phyloP scores from a whole-genome alignment of 345 rosid genomes.

The Eucalyptus erythrocorys region DNA sequence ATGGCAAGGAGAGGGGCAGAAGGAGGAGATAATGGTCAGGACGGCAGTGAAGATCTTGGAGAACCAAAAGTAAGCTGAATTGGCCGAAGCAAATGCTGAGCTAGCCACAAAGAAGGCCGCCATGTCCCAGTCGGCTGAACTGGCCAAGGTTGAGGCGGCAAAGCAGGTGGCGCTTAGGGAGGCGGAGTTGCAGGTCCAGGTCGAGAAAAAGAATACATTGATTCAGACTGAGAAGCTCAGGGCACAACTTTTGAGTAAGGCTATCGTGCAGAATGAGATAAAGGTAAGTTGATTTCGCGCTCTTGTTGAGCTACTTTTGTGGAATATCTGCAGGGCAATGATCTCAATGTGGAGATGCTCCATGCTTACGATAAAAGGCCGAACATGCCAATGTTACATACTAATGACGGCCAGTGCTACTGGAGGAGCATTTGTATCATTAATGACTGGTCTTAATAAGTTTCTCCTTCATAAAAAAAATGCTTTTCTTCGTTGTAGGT shows the following conservation, averaged over 20 bases:
- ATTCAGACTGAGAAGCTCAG: conserved; percentile 58
- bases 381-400: no score
- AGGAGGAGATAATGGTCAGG: conserved; percentile 54
- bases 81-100: conserved; percentile 56
- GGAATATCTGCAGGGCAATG: no score
- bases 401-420: no score
- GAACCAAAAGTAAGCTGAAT: conserved; percentile 62
- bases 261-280: conserved; percentile 69
- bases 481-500: neutral
- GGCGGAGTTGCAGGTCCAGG: conserved; percentile 61
- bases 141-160: conserved; percentile 63
- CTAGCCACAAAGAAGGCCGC: conserved; percentile 64
- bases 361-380: no score
- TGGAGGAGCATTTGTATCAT: no score
- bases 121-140: conserved; percentile 40
- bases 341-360: no score
- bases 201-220: conserved; percentile 59
- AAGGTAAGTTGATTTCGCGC: conserved; percentile 15
- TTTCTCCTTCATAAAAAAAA: no score
- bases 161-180: conserved; percentile 57
- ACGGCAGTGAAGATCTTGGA: conserved; percentile 56
- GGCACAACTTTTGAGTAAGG: conserved; percentile 64
- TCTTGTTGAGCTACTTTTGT: no score
- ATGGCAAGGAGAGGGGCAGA: conserved; percentile 49
- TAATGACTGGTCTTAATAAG: no score